phyloP scores from a whole-genome alignment of 257 asterid species.

The Parsonsia alboflavescens region DNA sequence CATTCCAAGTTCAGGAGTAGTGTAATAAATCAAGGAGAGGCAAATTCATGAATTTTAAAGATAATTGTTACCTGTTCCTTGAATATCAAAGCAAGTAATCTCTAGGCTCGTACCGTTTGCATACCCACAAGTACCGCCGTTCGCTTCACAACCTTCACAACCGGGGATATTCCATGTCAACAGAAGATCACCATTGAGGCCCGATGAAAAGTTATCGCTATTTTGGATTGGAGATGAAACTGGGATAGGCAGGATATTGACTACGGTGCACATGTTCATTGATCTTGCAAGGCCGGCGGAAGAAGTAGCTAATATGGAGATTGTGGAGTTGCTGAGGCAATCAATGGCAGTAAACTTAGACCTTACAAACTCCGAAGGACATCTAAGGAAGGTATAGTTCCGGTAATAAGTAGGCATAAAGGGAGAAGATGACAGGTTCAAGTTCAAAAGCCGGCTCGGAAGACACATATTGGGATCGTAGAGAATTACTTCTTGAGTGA shows the following conservation, averaged over 20 bases:
- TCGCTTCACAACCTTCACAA: conserved; percentile 36
- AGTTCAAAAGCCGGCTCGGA: conserved; percentile 35
- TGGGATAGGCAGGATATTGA: conserved; percentile 35
- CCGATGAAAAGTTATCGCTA: conserved; percentile 18
- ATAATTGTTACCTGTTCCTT: conserved; percentile 27
- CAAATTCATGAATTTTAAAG: not conserved
- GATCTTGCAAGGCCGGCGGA: conserved; percentile 20
- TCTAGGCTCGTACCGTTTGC: conserved; percentile 13
- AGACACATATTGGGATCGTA: conserved; percentile 55
- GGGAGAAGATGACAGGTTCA: conserved; percentile 53
- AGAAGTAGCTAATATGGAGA: conserved; percentile 41
- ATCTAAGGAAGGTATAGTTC: conserved; percentile 54
- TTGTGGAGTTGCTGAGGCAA: conserved; percentile 65
- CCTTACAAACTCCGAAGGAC: conserved; percentile 29
- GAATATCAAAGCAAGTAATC: conserved; percentile 21
- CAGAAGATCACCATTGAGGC: conserved; percentile 26
- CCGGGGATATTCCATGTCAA: conserved; percentile 38
- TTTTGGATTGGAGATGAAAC: conserved; percentile 27
- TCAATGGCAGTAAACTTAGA: conserved; percentile 25
- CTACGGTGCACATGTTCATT: conserved; percentile 38
- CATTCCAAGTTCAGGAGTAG: not conserved
- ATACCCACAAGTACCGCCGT: conserved; percentile 26
- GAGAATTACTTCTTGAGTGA: conserved; percentile 45
- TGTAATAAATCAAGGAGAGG: not conserved
- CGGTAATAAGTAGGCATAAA: conserved; percentile 27